Conservation (phyloP, 1,139 yeast species). For the Diutina ranongensis region DNA sequence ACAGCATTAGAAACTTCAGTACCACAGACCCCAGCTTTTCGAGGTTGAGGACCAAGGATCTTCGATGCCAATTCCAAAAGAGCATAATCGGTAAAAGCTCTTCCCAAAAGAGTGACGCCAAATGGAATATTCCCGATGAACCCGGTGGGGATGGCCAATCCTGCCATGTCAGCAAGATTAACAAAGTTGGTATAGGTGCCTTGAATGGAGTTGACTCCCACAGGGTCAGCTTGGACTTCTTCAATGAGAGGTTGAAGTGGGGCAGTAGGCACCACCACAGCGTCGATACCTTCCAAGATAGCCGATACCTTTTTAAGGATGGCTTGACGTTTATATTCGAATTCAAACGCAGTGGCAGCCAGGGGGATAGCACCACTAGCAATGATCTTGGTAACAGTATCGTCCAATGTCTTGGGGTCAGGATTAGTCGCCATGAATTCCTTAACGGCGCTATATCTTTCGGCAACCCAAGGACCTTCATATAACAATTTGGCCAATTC, state of each 20-base stretch:
- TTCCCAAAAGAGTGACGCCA: conserved; percentile 78
- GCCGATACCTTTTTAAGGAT: conserved; percentile 54
- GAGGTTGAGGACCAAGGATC: background rate
- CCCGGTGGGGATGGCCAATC: conserved; percentile 84
- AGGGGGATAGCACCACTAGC: conserved; percentile 63
- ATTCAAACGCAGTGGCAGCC: conserved; percentile 77
- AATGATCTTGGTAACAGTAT: conserved; percentile 70
- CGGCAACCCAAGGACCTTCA: conserved; percentile 99
- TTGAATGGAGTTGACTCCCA: conserved; percentile 71
- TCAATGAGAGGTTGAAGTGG: conserved; percentile 80
- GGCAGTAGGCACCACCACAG: conserved; percentile 80
- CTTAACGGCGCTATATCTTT: conserved; percentile 74
- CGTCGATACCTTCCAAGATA: conserved; percentile 52
- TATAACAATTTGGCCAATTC: conserved; percentile 82
- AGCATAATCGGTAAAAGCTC: conserved; percentile 80
- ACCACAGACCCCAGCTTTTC: background rate
- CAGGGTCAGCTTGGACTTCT: conserved; percentile 67
- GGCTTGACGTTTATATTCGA: conserved; percentile 72
- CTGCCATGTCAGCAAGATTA: conserved; percentile 87
- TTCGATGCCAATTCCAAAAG: conserved; percentile 62
- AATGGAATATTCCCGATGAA: conserved; percentile 81
- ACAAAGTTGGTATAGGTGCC: conserved; percentile 97
- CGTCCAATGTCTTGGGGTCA: conserved; percentile 64
- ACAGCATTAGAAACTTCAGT: background rate
- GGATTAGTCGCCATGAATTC: conserved; percentile 67